Evolutionary conservation across 306 rosid species (phyloP), one percentile per base, ranked within the genome.

Genomic region (Sophora flavescens): DNA sequence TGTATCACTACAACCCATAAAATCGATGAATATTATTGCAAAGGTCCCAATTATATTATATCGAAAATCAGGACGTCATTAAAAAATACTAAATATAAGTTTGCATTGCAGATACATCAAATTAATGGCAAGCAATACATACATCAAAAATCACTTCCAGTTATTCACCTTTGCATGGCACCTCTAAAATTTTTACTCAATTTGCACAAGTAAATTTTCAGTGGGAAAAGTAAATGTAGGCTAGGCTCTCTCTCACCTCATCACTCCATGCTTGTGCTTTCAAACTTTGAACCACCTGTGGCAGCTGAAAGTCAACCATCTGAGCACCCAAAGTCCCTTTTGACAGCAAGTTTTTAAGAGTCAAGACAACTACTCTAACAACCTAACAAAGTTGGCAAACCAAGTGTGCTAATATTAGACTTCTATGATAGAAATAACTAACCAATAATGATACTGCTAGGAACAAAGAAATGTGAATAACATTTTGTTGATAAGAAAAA

Each of bases 241-340:
- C 51, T 58, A 63, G 35, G 67, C 39, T 32, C 50, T 57, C 48
- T 83, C 87, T 83, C 70, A 96, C 99, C 99, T 96, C 99, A 82
- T 96, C 99, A 88, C 98, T 96, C 99, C 99, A 96, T 58, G 99
- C 99, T 86, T 96, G 99, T 66, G 96, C 93, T 85, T 96, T 96
- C 88, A 96, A 89, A 83, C 90, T 96, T 80, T 89, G 99, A 83
- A 92, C 99, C 76, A 87, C 84, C 82, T 91, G 99, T 17, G 91
- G 97, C 47, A 96, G 90, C 81, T 94, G 98, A 74, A 92, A 88
- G 81, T 93, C 97, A 60, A 96, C 96, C 98, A 96, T 91, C 88
- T 92, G 97, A 76, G 98, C 91, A 81, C 96, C 99, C 88, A 92
- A 87, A 18, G 96, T 80, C 77, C 92, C 98, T 83, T 87, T 96